These are phyloP conservation scores for Dictyostelium citrinum DNA, from an alignment of 78 protist genomes.

Conservation along the genomic window DNA sequence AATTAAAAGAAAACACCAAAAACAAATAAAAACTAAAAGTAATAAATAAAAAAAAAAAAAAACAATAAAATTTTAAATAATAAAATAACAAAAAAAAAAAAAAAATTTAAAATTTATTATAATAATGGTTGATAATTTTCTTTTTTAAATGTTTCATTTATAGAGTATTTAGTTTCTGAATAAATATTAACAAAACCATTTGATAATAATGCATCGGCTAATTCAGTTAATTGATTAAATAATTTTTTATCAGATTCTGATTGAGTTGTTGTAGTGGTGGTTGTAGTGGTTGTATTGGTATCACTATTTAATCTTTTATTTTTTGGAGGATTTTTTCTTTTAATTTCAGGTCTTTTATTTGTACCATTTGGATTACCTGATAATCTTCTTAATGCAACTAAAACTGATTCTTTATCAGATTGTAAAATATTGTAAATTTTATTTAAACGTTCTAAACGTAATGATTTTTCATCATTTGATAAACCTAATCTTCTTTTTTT, in stretches of 20 bases:
- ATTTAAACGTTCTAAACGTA: neutral
- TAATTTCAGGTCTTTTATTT: constrained; percentile 10
- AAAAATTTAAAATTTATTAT: too few species aligned
- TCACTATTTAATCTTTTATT: neutral
- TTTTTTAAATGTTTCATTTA: constrained; percentile 23
- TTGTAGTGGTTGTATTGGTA: neutral
- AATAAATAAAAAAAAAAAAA: neutral
- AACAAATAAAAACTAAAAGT: neutral
- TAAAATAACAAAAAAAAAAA: too few species aligned
- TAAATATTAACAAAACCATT: constrained; percentile 63
- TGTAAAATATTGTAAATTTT: neutral
- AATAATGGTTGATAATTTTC: neutral
- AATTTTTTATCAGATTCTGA: constrained; percentile 3
- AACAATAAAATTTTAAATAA: neutral
- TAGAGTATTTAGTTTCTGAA: constrained; percentile 21
- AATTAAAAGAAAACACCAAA: too few species aligned
- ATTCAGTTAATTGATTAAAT: constrained; percentile 27
- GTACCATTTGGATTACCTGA: neutral
- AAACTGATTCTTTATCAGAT: constrained; percentile 15
- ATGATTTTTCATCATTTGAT: neutral
- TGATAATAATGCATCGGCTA: constrained; percentile 32
- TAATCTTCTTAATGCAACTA: constrained; percentile 13
- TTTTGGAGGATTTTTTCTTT: constrained; percentile 28
- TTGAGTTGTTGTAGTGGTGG: neutral
- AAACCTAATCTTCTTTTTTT: neutral